phyloP scores from a whole-genome alignment of 2,329 filamentous ascomycete species.

The Daldinia eschscholtzii region DNA sequence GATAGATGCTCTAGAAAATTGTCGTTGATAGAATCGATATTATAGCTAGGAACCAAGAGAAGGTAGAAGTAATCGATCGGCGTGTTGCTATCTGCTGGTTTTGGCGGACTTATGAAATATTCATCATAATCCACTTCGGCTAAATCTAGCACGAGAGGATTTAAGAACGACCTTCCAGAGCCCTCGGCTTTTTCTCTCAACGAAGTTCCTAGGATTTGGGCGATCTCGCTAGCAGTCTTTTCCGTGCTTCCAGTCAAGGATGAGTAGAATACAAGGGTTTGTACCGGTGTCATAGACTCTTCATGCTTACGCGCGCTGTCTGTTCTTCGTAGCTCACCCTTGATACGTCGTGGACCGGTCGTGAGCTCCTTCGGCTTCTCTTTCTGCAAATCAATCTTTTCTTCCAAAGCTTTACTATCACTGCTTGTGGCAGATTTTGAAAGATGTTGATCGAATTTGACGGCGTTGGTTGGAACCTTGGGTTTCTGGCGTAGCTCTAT shows the following conservation, averaged over 20 bases:
- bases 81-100: conserved; percentile 60
- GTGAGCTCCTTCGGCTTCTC: conserved; percentile 50
- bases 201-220: conserved; percentile 65
- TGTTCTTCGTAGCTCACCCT: conserved; percentile 57
- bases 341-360: conserved; percentile 64
- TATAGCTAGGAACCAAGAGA: conserved; percentile 89
- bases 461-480: conserved; percentile 46
- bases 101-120: conserved; percentile 85
- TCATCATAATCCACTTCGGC: conserved; percentile 93
- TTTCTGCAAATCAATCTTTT: conserved; percentile 37
- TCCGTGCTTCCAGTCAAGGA: conserved; percentile 89
- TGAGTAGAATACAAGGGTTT: conserved; percentile 88
- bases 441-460: conserved; percentile 32
- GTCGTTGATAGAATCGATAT: conserved; percentile 92
- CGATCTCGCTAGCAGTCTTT: conserved; percentile 74
- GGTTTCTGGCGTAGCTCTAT: conserved; percentile 49
- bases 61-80: conserved; percentile 80
- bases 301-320: conserved; percentile 52
- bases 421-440: conserved; percentile 22
- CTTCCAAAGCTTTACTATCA: conserved; percentile 15
- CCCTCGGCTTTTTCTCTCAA: conserved; percentile 63
- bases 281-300: conserved; percentile 63
- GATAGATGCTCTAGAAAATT: conserved; percentile 87
- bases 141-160: conserved; percentile 79
- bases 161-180: conserved; percentile 58